Percentiles rank a stretch among this genome's conserved stretches.
Conservation (phyloP, 108 stramenopile genomes). For the Nannochloropsis salina region DNA sequence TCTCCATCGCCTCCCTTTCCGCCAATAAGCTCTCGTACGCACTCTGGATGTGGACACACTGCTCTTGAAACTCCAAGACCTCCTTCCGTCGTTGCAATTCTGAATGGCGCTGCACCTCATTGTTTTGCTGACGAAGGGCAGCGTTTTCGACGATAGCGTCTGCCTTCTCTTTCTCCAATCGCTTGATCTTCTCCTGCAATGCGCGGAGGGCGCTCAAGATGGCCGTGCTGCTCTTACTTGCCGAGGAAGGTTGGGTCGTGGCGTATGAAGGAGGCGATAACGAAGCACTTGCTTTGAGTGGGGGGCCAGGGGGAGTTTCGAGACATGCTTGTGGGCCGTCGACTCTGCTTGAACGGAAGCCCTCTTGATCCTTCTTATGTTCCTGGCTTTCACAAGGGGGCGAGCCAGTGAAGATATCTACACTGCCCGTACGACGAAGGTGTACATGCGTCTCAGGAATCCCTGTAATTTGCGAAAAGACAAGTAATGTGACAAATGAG, state of each 20-base stretch:
- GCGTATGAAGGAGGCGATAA: background rate
- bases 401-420: background rate
- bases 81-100: background rate
- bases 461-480: background rate
- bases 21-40: background rate
- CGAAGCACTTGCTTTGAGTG: too few species aligned
- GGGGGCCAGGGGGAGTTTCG: too few species aligned
- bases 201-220: background rate
- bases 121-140: background rate
- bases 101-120: background rate
- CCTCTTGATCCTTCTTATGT: background rate
- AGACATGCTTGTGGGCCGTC: too few species aligned
- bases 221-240: background rate
- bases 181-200: background rate
- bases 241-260: background rate
- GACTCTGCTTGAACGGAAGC: background rate
- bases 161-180: background rate
- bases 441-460: background rate
- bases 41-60: background rate
- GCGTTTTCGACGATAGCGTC: background rate
- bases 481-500: background rate
- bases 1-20: background rate
- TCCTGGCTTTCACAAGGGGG: background rate
- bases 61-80: background rate
- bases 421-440: background rate